Evolutionary conservation across 306 rosid species (phyloP).

Genomic region (Trifolium subterraneum): DNA sequence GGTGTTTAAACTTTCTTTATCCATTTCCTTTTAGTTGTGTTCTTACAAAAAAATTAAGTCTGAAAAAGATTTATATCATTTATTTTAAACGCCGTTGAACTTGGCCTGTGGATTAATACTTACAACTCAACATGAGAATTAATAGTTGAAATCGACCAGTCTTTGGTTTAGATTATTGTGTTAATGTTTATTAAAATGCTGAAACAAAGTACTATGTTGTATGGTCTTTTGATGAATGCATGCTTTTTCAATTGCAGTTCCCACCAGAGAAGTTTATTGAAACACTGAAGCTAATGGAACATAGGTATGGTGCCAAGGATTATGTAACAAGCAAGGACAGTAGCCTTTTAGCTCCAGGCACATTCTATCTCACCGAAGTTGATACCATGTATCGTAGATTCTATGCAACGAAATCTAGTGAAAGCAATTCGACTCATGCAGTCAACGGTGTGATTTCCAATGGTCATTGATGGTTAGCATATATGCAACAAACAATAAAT

Average conservation of each 20-base stretch:
- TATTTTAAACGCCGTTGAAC: neutral
- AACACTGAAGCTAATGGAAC: slow-evolving; percentile 93
- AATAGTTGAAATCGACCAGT: neutral
- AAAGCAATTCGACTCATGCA: slow-evolving; percentile 29
- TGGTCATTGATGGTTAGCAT: slow-evolving; percentile 62
- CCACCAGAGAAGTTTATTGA: slow-evolving; percentile 79
- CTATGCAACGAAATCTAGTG: slow-evolving; percentile 62
- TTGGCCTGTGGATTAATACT: neutral
- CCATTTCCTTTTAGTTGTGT: neutral
- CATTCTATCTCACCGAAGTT: slow-evolving; percentile 96
- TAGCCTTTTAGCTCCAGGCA: slow-evolving; percentile 78
- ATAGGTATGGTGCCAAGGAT: slow-evolving; percentile 92
- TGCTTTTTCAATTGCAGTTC: slow-evolving; percentile 56
- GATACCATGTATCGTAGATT: slow-evolving; percentile 88
- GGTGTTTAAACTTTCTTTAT: neutral
- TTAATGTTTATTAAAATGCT: slow-evolving; percentile 9
- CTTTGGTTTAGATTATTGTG: neutral
- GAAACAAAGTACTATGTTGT: slow-evolving; percentile 20
- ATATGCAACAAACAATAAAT: neutral
- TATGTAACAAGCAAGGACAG: slow-evolving; percentile 86
- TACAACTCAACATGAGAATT: slow-evolving; percentile 3
- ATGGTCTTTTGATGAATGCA: slow-evolving; percentile 37
- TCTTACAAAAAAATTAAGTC: neutral
- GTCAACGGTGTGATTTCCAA: slow-evolving; percentile 60
- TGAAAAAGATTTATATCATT: neutral